A percentile compares a stretch with the other conserved stretches of the same genome.
These are phyloP conservation scores for Viridothelium virens DNA, from an alignment of 495 filamentous ascomycete species.

Conservation along the genomic window DNA sequence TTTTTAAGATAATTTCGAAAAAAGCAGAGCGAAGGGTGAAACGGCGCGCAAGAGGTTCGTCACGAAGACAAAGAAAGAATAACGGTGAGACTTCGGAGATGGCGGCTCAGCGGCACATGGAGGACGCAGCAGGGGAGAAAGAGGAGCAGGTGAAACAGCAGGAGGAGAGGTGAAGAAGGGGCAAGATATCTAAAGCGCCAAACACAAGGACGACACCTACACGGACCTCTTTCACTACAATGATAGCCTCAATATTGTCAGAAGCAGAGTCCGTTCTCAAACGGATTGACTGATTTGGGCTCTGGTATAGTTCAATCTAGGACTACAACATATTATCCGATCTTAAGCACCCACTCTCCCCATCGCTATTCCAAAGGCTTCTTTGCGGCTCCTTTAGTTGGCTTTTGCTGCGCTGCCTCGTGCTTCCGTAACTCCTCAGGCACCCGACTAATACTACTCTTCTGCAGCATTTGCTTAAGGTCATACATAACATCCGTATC, in stretches of 20 bases:
- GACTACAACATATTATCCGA: background rate
- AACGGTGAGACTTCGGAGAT: background rate
- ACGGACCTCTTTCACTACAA: too few species aligned
- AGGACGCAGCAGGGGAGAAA: background rate
- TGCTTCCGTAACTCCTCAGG: constrained; percentile 92
- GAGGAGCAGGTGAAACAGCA: background rate
- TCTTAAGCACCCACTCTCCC: background rate
- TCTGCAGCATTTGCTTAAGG: constrained; percentile 90
- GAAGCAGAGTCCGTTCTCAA: too few species aligned
- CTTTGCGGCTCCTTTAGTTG: constrained; percentile 40
- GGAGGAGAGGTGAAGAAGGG: background rate
- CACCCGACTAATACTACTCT: constrained; percentile 80
- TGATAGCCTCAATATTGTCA: too few species aligned
- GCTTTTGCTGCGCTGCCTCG: constrained; percentile 85
- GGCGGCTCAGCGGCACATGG: background rate
- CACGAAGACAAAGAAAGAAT: background rate
- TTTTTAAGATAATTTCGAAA: background rate
- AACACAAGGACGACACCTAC: too few species aligned
- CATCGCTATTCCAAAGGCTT: background rate
- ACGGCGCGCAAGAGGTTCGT: background rate
- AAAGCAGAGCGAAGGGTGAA: background rate
- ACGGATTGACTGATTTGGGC: background rate
- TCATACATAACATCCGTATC: constrained; percentile 93
- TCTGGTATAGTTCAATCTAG: background rate
- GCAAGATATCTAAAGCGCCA: background rate